Conservation (phyloP, 2,329 filamentous ascomycete species). For the Knufia fluminis region DNA sequence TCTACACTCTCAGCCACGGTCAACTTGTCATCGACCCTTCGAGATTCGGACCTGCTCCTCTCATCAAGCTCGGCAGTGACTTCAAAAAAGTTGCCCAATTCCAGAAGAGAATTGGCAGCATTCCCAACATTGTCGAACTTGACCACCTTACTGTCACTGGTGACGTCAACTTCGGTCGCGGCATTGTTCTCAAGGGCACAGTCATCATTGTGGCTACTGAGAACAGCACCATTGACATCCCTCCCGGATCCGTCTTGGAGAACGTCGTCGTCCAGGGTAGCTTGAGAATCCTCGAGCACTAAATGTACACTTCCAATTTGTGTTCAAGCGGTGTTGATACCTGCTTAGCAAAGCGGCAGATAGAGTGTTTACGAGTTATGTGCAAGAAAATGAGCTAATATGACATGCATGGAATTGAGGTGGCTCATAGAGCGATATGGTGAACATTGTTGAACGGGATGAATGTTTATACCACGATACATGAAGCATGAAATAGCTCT, state of each 20-base stretch:
- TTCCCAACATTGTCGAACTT: slow-evolving; percentile 42
- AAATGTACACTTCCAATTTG: slow-evolving; percentile 23
- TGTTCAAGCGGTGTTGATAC: slow-evolving; percentile 1
- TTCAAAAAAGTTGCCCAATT: slow-evolving; percentile 98
- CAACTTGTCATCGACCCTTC: slow-evolving; percentile 94
- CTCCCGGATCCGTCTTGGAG: slow-evolving; percentile 91
- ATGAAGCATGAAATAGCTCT: too few relatives aligned
- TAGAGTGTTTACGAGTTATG: not conserved
- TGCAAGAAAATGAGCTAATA: too few relatives aligned
- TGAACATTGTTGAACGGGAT: not conserved
- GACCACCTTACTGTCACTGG: slow-evolving; percentile 92
- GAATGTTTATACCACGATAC: not conserved
- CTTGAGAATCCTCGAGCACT: slow-evolving; percentile 64
- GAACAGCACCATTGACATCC: slow-evolving; percentile 94
- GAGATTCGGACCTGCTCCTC: slow-evolving; percentile 89
- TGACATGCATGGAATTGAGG: not conserved
- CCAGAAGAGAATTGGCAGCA: slow-evolving; percentile 43
- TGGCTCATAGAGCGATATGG: not conserved
- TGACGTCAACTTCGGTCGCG: slow-evolving; percentile 90
- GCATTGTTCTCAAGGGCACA: slow-evolving; percentile 85
- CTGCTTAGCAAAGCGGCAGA: not conserved
- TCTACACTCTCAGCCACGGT: slow-evolving; percentile 97
- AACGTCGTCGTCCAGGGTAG: slow-evolving; percentile 99
- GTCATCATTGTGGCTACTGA: slow-evolving; percentile 99
- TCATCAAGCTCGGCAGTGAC: slow-evolving; percentile 97